A percentile compares a stretch with the other conserved stretches of the same genome.
phyloP scores from a whole-genome alignment of 768 basidiomycete genomes.

The Lactarius sp. region DNA sequence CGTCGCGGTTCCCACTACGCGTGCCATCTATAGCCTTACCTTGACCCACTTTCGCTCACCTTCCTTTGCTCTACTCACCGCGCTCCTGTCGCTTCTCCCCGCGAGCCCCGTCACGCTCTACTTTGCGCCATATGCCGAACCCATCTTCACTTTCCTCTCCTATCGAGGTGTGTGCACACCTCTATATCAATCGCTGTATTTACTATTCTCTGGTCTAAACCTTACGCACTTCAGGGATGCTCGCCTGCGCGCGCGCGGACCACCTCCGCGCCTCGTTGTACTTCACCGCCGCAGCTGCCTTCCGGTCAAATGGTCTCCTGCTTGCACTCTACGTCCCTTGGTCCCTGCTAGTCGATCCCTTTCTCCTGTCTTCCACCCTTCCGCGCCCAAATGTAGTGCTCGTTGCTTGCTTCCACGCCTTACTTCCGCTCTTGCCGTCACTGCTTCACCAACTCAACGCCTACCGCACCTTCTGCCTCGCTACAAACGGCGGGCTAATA shows the following conservation, averaged over 20 bases:
- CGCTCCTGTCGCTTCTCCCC: constrained; percentile 68
- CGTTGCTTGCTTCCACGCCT: constrained; percentile 39
- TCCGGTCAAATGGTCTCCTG: constrained; percentile 76
- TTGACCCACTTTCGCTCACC: constrained; percentile 50
- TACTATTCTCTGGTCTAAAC: background rate
- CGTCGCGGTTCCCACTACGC: constrained; percentile 39
- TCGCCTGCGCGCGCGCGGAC: constrained; percentile 43
- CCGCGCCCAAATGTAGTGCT: constrained; percentile 33
- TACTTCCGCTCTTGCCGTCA: constrained; percentile 60
- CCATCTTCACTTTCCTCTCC: constrained; percentile 78
- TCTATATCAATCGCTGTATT: background rate
- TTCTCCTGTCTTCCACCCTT: constrained; percentile 36
- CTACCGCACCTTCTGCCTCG: constrained; percentile 61
- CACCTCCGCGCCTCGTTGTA: constrained; percentile 54
- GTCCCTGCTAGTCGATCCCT: constrained; percentile 57
- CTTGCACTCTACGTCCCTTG: constrained; percentile 76
- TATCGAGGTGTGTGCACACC: constrained; percentile 52
- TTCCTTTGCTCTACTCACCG: constrained; percentile 54
- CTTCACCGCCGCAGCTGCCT: constrained; percentile 59
- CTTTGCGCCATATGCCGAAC: constrained; percentile 75
- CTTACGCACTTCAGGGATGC: constrained; percentile 45
- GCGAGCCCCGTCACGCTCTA: constrained; percentile 74
- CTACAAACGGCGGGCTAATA: background rate
- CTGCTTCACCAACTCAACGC: constrained; percentile 63
- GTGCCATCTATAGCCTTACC: constrained; percentile 54